Base-by-base conservation (phyloP, 1,284 basidiomycete genomes). In the Neonothopanus nambi region DNA sequence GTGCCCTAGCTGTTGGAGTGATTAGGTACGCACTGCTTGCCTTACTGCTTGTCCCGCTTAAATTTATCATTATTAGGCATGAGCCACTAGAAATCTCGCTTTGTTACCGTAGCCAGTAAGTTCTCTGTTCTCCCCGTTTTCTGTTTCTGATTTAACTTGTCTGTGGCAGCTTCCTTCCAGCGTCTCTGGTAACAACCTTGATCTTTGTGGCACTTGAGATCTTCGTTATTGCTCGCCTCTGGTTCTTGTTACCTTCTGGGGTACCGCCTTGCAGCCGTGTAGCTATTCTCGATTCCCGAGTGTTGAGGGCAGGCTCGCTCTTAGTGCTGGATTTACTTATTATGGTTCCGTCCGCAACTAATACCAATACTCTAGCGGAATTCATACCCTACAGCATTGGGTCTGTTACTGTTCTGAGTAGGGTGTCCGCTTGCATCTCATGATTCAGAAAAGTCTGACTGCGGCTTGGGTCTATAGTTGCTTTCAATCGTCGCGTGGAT, bases 301-400 rank as follows among this genome's bases (percentile, higher is more conserved):
- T 77, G 24, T 54, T 66, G 13, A 67, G 72, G 54, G 68, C 68
- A 3, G 43, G 71, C 23, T 74, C 78, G 41, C 67, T 82, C 9
- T 48, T 82, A 21, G 54, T 78, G 6, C 67, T 81, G 5, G 79
- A 82, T 40, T 45, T 79, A 7, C 58, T 80, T 24, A 75, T 72
- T 2, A 56, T 79, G 24, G 74, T 74, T 4, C 78, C 80, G 15
- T 67, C 67, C 23, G 68, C 71, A 2, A 64, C 68, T 2, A 59
- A 62, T 35, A 74, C 73, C 18, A 74, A 67, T 42, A 60, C 73
- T 8, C 50, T 80, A 3, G 76, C 70, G 0, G 74, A 81, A 43
- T 76, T 76, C 51, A 60, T 82, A 20, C 78, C 79, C 0, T 74
- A 77, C 52, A 74, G 75, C 55, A 58, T 81, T n/a, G 78, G 75